Evolutionary conservation across 441 rosid species (phyloP), one percentile per base, ranked within the genome.

Genomic region (Arabidopsis hybrid): DNA sequence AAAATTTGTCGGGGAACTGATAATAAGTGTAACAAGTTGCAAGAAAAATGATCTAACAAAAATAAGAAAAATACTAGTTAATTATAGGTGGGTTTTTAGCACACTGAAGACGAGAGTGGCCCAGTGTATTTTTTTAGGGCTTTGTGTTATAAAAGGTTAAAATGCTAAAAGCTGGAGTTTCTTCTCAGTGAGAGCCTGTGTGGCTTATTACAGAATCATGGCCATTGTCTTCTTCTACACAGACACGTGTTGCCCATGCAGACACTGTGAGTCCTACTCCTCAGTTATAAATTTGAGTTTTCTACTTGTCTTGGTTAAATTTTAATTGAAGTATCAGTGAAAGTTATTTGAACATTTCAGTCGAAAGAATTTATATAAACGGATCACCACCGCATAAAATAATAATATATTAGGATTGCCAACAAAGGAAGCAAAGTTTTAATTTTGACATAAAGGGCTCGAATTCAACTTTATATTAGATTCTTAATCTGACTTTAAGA

Each of bases 191-290:
- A 81, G 79, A 45, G 43, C 50, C 51, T 85, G 90, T 86, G 84
- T 85, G 90, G 74, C 87, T 87, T 83, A 78, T 85, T 84, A 77
- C 85, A 86, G 90, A 75, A 78, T 81, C 76, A 72, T 65, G 73
- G 53, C 73, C 68, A 59, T 53, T 75, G 73, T 45, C 73, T 56
- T 62, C 73, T 67, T 65, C 43, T 9, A 46, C 38, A 16, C 71
- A 47, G 68, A 65, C 86, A 78, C 84, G 80, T 84, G 86, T 57
- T 79, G 14, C 51, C 11, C 85, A 87, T 81, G 88, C 91, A 79
- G 46, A 38, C n/a, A 9, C 16, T 32, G 57, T 60, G 76, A 81
- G 83, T 64, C 78, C 79, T 8, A 10, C 3, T 31, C 17, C 51
- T 52, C 21, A 43, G 21, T 39, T 66, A 1, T 34, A 18, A 58